Percentiles rank a stretch among this genome's conserved stretches.
Conservation (phyloP, 805 yeast genomes). For the Yamadazyma olivae region DNA sequence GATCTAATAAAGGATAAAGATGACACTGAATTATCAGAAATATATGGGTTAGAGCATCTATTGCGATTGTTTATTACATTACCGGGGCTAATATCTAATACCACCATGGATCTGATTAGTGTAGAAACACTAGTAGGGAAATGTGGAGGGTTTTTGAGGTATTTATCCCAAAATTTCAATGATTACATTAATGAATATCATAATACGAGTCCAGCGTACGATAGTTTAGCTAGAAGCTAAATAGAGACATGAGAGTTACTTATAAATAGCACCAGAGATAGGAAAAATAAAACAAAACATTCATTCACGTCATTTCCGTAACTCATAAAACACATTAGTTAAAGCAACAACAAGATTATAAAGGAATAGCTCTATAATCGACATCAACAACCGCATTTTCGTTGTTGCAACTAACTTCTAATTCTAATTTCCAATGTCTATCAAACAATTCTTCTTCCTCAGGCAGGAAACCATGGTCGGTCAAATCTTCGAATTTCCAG, state of each 20-base stretch:
- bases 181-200: conserved; percentile 33
- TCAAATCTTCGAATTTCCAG: conserved; percentile 62
- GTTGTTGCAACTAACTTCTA: conserved; percentile 64
- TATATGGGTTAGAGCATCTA: conserved; percentile 83
- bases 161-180: conserved; percentile 43
- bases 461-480: conserved; percentile 52
- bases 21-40: conserved; percentile 19
- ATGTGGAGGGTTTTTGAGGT: conserved; percentile 52
- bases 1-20: conserved; percentile 38
- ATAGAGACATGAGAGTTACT: too few relatives aligned
- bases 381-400: conserved; percentile 66
- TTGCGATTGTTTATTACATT: conserved; percentile 71
- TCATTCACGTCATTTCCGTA: conserved; percentile 3
- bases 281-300: conserved; percentile 2
- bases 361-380: conserved; percentile 57
- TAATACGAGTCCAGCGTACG: conserved; percentile 38
- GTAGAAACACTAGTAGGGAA: conserved; percentile 52
- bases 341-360: conserved; percentile 4
- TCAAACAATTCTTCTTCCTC: conserved; percentile 43
- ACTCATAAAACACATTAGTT: background rate
- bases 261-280: too few relatives aligned
- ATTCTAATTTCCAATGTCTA: conserved; percentile 63
- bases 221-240: conserved; percentile 27
- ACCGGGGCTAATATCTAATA: conserved; percentile 79
- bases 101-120: conserved; percentile 79